Percentiles rank a stretch among this genome's conserved stretches.
Evolutionary conservation across 2,329 filamentous ascomycete genomes (phyloP).

Genomic region (Pyrenochaeta sp.): DNA sequence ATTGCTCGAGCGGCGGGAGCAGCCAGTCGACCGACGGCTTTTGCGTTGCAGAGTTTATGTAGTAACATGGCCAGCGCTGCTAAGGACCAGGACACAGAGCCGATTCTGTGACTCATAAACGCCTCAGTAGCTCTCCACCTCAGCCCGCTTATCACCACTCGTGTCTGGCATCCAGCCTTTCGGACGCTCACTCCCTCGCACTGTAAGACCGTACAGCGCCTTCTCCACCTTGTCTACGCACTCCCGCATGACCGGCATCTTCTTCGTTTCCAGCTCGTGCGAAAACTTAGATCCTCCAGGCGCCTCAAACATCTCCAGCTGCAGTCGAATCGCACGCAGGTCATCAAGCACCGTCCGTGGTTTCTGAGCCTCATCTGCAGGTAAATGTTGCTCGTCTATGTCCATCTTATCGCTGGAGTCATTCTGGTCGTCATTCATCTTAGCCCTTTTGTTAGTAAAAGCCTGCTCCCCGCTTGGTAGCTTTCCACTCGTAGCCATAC

Average conservation of each 20-base stretch:
- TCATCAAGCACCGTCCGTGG: constrained; percentile 77
- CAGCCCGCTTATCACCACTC: constrained; percentile 51
- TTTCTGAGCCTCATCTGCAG: constrained; percentile 26
- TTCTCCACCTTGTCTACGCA: constrained; percentile 95
- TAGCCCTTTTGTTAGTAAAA: constrained; percentile 45
- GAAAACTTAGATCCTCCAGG: constrained; percentile 62
- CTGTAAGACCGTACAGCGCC: constrained; percentile 84
- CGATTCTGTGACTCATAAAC: not conserved
- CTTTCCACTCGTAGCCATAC: constrained; percentile 76
- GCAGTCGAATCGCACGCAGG: constrained; percentile 77
- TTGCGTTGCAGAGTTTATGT: too few relatives aligned
- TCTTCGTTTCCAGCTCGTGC: constrained; percentile 72
- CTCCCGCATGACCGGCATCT: constrained; percentile 84
- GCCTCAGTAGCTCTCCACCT: constrained; percentile 52
- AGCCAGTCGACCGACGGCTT: too few relatives aligned
- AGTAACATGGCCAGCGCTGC: too few relatives aligned
- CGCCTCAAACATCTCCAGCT: constrained; percentile 77
- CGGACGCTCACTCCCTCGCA: constrained; percentile 87
- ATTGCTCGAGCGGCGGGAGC: too few relatives aligned
- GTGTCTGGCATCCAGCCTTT: constrained; percentile 92
- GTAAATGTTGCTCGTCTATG: constrained; percentile 40
- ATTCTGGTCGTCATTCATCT: constrained; percentile 22
- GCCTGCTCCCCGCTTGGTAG: constrained; percentile 52
- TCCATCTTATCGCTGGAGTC: constrained; percentile 46
- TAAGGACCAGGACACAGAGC: too few relatives aligned